These are phyloP conservation scores for Chiua virens DNA, from an alignment of 768 basidiomycete genomes.

Conservation along the genomic window DNA sequence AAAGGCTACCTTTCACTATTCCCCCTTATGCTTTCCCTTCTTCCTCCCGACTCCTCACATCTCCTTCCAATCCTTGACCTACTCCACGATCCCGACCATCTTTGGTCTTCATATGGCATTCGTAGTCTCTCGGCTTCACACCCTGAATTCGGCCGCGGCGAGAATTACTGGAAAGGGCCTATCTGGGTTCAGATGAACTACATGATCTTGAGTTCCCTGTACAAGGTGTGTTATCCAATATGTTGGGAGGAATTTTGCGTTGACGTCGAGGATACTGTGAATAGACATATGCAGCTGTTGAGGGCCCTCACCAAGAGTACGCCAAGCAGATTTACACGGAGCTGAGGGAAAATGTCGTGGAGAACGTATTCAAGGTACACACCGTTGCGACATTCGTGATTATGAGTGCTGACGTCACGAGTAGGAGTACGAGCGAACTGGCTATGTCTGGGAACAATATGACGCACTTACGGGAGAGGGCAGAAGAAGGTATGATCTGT, in stretches of 20 bases:
- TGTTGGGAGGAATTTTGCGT: neutral
- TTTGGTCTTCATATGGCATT: constrained; percentile 91
- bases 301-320: constrained; percentile 77
- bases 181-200: constrained; percentile 99
- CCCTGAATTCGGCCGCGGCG: constrained; percentile 86
- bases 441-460: constrained; percentile 98
- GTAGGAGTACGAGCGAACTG: constrained; percentile 89
- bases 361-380: constrained; percentile 72
- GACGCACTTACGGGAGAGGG: constrained; percentile 83
- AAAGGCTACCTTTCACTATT: constrained; percentile 93
- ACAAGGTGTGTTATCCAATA: constrained; percentile 52
- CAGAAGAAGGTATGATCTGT: constrained; percentile 63
- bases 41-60: constrained; percentile 75
- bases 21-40: constrained; percentile 83
- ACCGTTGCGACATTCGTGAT: neutral
- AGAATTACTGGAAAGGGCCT: constrained; percentile 97
- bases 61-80: constrained; percentile 81
- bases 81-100: constrained; percentile 73
- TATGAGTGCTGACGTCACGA: constrained; percentile 5
- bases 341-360: constrained; percentile 77
- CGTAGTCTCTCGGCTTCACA: constrained; percentile 88
- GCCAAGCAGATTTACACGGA: constrained; percentile 80
- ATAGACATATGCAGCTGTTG: constrained; percentile 73
- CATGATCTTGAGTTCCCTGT: constrained; percentile 73
- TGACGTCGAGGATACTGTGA: constrained; percentile 4